Evolutionary conservation across 208 protist genomes (phyloP).

Genomic region (Vickermania spadyakhi): DNA sequence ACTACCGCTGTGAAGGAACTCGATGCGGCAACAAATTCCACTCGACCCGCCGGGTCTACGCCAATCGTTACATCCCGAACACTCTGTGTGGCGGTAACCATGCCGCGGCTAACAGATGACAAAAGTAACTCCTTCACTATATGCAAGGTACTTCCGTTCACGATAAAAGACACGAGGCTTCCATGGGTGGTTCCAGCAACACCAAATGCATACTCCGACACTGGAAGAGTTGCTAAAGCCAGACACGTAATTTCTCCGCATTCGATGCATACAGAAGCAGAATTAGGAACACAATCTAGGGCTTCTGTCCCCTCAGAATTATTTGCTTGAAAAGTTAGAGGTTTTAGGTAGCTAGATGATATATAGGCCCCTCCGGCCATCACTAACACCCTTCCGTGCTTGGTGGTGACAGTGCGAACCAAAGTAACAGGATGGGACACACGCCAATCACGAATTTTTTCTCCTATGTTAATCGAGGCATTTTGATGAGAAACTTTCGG

Average conservation of each 20-base stretch:
- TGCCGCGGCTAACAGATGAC: slow-evolving; percentile 14
- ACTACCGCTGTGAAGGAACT: slow-evolving; percentile 30
- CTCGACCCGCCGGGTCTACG: slow-evolving; percentile 46
- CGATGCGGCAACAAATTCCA: slow-evolving; percentile 45
- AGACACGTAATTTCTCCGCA: slow-evolving; percentile 29
- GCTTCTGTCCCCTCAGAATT: too few relatives aligned
- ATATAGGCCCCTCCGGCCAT: neutral
- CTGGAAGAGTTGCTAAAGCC: slow-evolving; percentile 21
- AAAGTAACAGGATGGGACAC: neutral
- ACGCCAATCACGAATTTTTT: neutral
- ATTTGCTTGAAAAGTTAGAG: too few relatives aligned
- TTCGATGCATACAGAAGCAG: too few relatives aligned
- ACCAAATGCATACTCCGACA: slow-evolving; percentile 24
- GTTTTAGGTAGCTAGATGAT: too few relatives aligned
- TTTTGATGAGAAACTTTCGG: too few relatives aligned
- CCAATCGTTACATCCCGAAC: slow-evolving; percentile 37
- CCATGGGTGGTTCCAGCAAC: slow-evolving; percentile 44
- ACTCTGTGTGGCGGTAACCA: slow-evolving; percentile 15
- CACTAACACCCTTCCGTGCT: neutral
- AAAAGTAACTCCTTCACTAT: slow-evolving; percentile 29
- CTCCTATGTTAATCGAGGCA: too few relatives aligned
- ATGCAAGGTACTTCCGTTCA: slow-evolving; percentile 16
- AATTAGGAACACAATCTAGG: too few relatives aligned
- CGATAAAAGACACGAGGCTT: slow-evolving; percentile 32
- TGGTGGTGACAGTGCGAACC: neutral